Base-by-base conservation (phyloP, 2,329 filamentous ascomycete species). In the Monosporascus sp. region DNA sequence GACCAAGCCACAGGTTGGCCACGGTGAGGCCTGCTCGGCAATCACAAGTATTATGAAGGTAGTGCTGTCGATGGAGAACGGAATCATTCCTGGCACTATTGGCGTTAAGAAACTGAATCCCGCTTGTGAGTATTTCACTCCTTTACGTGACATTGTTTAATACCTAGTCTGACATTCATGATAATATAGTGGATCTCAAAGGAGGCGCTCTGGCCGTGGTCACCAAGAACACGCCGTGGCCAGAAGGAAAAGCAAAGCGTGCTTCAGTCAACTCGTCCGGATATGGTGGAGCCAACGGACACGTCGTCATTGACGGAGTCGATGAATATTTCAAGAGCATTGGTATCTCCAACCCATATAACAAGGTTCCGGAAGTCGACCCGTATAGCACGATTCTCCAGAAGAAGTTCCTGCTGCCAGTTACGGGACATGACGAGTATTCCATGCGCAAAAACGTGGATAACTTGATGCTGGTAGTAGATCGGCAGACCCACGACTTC, bases 221-320 rank as follows among this genome's bases (percentile, higher is more conserved):
- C 24, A 56, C 58, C 1, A 41, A 54, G n/a, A n/a, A n/a, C n/a
- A 41, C 50, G 1, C 49, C 51, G 3, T n/a, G n/a, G n/a, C n/a
- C n/a, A n/a, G n/a, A n/a, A n/a, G n/a, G n/a, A n/a, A n/a, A n/a
- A n/a, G 38, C 58, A 14, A 51, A 55, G 1, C 52, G 62, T 36
- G 57, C 56, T 6, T 57, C 56, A n/a, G 54, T 65, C n/a, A 62
- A 56, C 38, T 59, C 51, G 15, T 63, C 58, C 42, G 61, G 61
- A 15, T 63, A 62, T 34, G 61, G 61, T 14, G 57, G 54, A 5
- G 24, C 24, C n/a, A 60, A 60, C 45, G 58, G 50, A 18, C 58
- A 60, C 49, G 51, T 57, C 8, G 52, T 60, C 47, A 24, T 59
- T 14, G 57, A 60, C 47, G 46, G 31, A n/a, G 47, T 37, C 34